Evolutionary conservation across 2,329 filamentous ascomycete species (phyloP), one percentile per base, ranked within the genome.

Genomic region (Exserohilum turcica): DNA sequence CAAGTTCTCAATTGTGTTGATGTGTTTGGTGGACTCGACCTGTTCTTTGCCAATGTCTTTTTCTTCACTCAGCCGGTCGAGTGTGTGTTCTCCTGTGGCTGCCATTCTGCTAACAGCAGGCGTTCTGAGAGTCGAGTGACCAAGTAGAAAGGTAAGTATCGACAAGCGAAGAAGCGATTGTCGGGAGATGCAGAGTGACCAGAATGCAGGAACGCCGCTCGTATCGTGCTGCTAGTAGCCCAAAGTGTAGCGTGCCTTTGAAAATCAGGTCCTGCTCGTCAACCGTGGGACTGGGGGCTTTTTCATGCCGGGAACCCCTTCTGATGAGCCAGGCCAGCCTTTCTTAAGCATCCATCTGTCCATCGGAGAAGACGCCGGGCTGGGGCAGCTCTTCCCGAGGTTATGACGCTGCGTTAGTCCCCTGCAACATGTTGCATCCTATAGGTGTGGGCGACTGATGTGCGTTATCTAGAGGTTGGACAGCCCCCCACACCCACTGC

Each of bases 31-130:
- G 18, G 37, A 16, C 45, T 59, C 52, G 24, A 57, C 5, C 28
- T 52, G 55, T 13, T 57, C 52, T 2, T 60, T 39, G 5, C 43
- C 59, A 15, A 66, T 57, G 39, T 60, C 66, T 37, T 65, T 64
- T 18, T 71, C 67, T 16, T 64, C 50, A 37, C 56, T 59, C 5
- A 53, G 43, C 27, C 54, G 54, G n/a, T 64, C 61, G 35, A 57
- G 55, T 18, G 59, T 51, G 21, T 59, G 47, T 45, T 68, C 66
- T 27, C 50, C 36, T 49, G 63, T 62, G 6, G 61, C 57, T 19
- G 62, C 65, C 67, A 68, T 70, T 3, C 18, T 49, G 29, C 19
- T 5, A 8, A 13, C 8, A 12, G 31, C 10, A 28, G 24, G 16
- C 1, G 29, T 28, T n/a, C 9, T 8, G 15, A 13, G 28, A 12